Conservation (phyloP, 208 protist species). For the Leishmania tarentolae region DNA sequence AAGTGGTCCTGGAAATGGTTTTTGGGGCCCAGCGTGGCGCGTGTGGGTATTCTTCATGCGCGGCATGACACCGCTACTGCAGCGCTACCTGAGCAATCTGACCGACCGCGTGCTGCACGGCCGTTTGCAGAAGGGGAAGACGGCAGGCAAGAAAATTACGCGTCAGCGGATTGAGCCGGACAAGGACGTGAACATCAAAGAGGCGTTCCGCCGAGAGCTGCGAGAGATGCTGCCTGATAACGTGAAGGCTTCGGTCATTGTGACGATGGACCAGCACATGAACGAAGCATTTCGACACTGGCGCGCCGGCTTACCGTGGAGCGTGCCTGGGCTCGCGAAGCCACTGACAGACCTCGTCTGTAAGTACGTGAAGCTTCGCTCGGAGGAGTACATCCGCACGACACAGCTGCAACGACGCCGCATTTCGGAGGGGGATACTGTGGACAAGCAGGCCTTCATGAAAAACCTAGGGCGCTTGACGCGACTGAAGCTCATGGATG, state of each 20-base stretch:
- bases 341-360: slow-evolving; percentile 99
- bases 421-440: slow-evolving; percentile 98
- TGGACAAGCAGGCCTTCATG: slow-evolving; percentile 99
- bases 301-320: slow-evolving; percentile 99
- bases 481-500: slow-evolving; percentile 99
- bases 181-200: slow-evolving; percentile 99
- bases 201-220: slow-evolving; percentile 99
- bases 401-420: slow-evolving; percentile 99
- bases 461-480: slow-evolving; percentile 99
- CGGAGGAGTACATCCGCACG: slow-evolving; percentile 99
- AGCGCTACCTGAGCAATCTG: slow-evolving; percentile 99
- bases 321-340: slow-evolving; percentile 97
- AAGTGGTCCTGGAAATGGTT: slow-evolving; percentile 98
- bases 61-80: slow-evolving; percentile 99
- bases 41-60: slow-evolving; percentile 99
- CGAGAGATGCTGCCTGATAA: slow-evolving; percentile 99
- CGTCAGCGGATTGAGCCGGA: slow-evolving; percentile 99
- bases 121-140: slow-evolving; percentile 93
- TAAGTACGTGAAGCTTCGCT: slow-evolving; percentile 99
- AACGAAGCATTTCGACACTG: slow-evolving; percentile 99
- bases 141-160: slow-evolving; percentile 98
- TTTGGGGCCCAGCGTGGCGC: slow-evolving; percentile 99
- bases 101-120: slow-evolving; percentile 99
- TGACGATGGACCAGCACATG: slow-evolving; percentile 99
- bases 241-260: slow-evolving; percentile 95